A percentile compares a stretch with the other conserved stretches of the same genome.
Conservation (phyloP, 2,329 filamentous ascomycete species). For the Stromatinia cepivora region DNA sequence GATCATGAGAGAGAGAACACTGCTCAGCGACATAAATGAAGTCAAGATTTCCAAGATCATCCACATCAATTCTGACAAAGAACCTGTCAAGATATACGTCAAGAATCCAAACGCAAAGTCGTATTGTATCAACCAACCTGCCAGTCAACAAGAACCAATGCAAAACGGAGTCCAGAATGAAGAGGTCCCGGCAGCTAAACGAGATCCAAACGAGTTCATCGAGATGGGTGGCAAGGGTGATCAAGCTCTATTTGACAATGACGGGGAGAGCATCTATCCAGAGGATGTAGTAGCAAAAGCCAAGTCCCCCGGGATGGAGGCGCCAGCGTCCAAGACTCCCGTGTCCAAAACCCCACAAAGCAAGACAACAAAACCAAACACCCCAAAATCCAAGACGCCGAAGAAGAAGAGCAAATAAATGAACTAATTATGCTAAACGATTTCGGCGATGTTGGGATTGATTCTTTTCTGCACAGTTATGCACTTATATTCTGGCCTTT, state of each 20-base stretch:
- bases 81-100: slow-evolving; percentile 69
- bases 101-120: slow-evolving; percentile 61
- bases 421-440: too few relatives aligned
- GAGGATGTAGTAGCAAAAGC: slow-evolving; percentile 5
- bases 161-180: slow-evolving; percentile 52
- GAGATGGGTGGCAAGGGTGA: slow-evolving; percentile 85
- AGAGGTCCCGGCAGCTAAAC: slow-evolving; percentile 63
- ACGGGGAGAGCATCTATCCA: slow-evolving; percentile 40
- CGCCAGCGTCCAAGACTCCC: not conserved
- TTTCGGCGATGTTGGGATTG: not conserved
- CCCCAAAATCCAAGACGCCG: slow-evolving; percentile 11
- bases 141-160: slow-evolving; percentile 24
- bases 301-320: slow-evolving; percentile 6
- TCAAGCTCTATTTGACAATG: slow-evolving; percentile 70
- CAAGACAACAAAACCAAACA: slow-evolving; percentile 1
- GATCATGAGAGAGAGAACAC: slow-evolving; percentile 75
- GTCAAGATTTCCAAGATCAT: slow-evolving; percentile 63
- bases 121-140: slow-evolving; percentile 46
- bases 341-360: not conserved
- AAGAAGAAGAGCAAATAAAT: slow-evolving; percentile 15
- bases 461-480: not conserved
- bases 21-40: slow-evolving; percentile 80
- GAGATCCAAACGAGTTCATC: slow-evolving; percentile 75
- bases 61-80: slow-evolving; percentile 52
- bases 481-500: not conserved